Percentiles rank a stretch among this genome's conserved stretches.
These are phyloP conservation scores for Trichoderma sp. DNA, from an alignment of 2,329 filamentous ascomycete species.

Conservation along the genomic window DNA sequence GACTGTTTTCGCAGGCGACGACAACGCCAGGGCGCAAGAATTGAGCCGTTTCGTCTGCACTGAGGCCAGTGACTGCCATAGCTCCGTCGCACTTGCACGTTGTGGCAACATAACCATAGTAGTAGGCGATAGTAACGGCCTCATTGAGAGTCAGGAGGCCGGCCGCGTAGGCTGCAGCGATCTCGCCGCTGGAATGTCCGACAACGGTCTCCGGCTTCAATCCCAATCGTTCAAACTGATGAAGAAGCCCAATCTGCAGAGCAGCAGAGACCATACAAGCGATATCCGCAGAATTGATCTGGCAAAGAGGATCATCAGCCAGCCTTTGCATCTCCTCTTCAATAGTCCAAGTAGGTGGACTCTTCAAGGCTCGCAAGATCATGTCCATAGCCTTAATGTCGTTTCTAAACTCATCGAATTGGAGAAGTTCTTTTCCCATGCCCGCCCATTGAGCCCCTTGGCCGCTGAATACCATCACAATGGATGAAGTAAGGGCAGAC, in stretches of 20 bases:
- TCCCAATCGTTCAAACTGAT: slow-evolving; percentile 35
- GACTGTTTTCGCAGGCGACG: slow-evolving; percentile 41
- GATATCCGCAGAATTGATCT: slow-evolving; percentile 8
- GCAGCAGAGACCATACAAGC: slow-evolving; percentile 44
- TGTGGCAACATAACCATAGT: slow-evolving; percentile 33
- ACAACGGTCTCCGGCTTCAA: slow-evolving; percentile 34
- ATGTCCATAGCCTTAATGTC: slow-evolving; percentile 20
- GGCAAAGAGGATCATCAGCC: slow-evolving; percentile 12
- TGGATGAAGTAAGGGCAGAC: neutral
- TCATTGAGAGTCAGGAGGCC: slow-evolving; percentile 27
- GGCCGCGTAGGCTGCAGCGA: slow-evolving; percentile 39
- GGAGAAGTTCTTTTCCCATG: slow-evolving; percentile 39
- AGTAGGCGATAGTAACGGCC: slow-evolving; percentile 36
- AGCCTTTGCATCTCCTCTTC: slow-evolving; percentile 23
- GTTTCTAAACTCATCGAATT: slow-evolving; percentile 27
- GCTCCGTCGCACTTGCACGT: slow-evolving; percentile 26
- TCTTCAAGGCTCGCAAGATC: neutral
- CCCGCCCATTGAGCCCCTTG: slow-evolving; percentile 40
- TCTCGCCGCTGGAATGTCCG: slow-evolving; percentile 43
- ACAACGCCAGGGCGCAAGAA: slow-evolving; percentile 24
- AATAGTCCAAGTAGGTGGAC: slow-evolving; percentile 21
- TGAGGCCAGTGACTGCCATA: slow-evolving; percentile 38
- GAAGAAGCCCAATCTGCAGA: slow-evolving; percentile 43
- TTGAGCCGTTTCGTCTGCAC: neutral
- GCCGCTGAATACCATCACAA: slow-evolving; percentile 37